Base-by-base conservation (phyloP, 2,329 filamentous ascomycete species). In the Aureobasidium leucospermi region DNA sequence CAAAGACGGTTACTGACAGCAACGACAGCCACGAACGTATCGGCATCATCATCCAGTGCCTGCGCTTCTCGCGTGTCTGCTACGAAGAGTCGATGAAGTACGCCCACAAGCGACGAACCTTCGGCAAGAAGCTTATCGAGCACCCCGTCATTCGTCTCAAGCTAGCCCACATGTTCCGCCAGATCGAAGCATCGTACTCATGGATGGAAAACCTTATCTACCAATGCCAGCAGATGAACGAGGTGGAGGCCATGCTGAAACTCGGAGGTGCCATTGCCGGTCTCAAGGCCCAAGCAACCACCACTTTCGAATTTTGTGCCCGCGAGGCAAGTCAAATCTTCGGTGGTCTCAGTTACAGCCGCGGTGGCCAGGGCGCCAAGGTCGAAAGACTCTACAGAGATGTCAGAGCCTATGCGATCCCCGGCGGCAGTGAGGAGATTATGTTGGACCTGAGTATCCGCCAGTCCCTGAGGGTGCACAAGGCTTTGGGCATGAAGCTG, bases 21-120 rank as follows among this genome's bases (percentile, higher is more conserved):
- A 96, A 82, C 96, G 96, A 31, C 81, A 97, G 97, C 83, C 94
- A 97, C 81, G 94, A 99, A 79, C 90, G 94, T 64, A 92, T 99
- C 67, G 94, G 94, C 63, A 97, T 99, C 76, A 92, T 97, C 77
- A 97, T 97, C 79, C 94, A 99, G 77, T 96, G 87, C 70, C 75
- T 96, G 65, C 91, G 94, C 70, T 97, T 99, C 83, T 87, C 89
- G 45, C 91, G 94, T 66, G 93, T 97, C 66, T 96, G 92, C 82
- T 96, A 90, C 80, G 93, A 97, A 73, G 94, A 99, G 78, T 89
- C 88, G 28, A 84, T 97, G 74, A 95, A 95, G 75, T 99, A 96
- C 77, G 92, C 91, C 63, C 89, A 94, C 85, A 99, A 99, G 85
- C 90, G 94, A 67, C 86, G 86, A 68, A 97, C 94, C 0, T 99